Evolutionary conservation across 495 filamentous ascomycete genomes (phyloP), one percentile per base, ranked within the genome.

Genomic region (Hypomontagnella monticulosa): DNA sequence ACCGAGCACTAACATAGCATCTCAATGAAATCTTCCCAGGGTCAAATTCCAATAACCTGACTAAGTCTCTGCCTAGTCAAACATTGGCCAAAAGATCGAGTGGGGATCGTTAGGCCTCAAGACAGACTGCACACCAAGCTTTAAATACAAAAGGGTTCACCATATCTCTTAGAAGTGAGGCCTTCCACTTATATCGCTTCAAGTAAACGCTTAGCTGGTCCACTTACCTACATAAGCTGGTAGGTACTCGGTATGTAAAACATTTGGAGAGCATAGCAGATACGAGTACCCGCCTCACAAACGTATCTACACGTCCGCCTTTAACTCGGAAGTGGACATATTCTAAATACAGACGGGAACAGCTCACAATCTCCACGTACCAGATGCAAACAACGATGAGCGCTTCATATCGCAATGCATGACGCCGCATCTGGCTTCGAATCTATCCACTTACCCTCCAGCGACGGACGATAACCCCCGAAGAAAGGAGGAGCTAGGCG

Each of bases 391-490:
- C 27, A 8, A 36, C 51, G 42, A 42, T 33, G 15, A 41, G 4
- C 33, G 10, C 38, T 36, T 37, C 15, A 27, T 32, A 27, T 34
- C 34, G 14, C 33, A 18, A 18, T 23, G 34, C 23, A 19, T n/a
- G 47, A 50, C 34, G 23, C 32, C 38, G 51, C 14, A 33, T 55
- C 33, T 55, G 12, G 42, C 53, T 33, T 57, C 27, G 11, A 19
- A 46, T 46, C 41, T 23, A 11, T 16, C 53, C 27, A 57, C 27
- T 30, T 40, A 27, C 38, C 33, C 2, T 53, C 49, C 38, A 40
- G 33, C 49, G 49, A 20, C 33, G 38, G 49, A 53, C 12, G 38
- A 12, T 18, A 27, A 12, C 32, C 6, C 5, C 18, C 34, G 10
- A 53, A 18, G 33, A 53, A 16, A 34, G 49, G 19, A 38, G 18